phyloP scores from a whole-genome alignment of 2,329 filamentous ascomycete genomes.

The Paramyrothecium roridum region DNA sequence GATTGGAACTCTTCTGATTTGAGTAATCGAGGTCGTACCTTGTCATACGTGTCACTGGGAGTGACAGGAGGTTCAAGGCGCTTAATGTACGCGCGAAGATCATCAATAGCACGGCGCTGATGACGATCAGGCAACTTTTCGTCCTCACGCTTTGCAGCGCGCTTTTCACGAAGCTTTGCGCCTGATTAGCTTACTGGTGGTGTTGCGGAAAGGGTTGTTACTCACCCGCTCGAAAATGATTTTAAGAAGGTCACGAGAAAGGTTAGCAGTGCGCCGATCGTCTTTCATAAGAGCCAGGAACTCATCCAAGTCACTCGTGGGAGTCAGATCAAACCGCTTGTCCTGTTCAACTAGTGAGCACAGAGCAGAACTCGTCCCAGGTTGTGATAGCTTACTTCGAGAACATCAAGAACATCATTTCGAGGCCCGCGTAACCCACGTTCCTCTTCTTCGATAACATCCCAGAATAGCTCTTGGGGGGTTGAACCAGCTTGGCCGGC shows the following conservation, averaged over 20 bases:
- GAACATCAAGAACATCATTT: conserved; percentile 82
- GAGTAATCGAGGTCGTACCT: conserved; percentile 75
- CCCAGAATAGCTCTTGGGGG: conserved; percentile 93
- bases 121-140: conserved; percentile 82
- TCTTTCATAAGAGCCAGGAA: conserved; percentile 79
- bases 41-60: conserved; percentile 80
- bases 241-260: conserved; percentile 74
- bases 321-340: conserved; percentile 85
- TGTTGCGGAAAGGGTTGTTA: conserved; percentile 5
- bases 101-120: conserved; percentile 80
- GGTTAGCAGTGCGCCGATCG: conserved; percentile 84
- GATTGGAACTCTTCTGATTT: conserved; percentile 82
- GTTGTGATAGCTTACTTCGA: conserved; percentile 65
- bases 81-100: conserved; percentile 82
- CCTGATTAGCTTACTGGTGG: conserved; percentile 2
- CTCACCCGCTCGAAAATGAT: conserved; percentile 80
- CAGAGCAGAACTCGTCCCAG: background rate
- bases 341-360: conserved; percentile 52
- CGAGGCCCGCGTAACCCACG: conserved; percentile 75
- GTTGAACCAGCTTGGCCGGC: conserved; percentile 81
- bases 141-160: conserved; percentile 70
- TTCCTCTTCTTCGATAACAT: conserved; percentile 91
- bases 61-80: conserved; percentile 82
- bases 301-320: conserved; percentile 83
- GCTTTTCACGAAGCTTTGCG: conserved; percentile 78